A percentile compares a stretch with the other conserved stretches of the same genome.
Conservation (phyloP, 73 alveolate species). For the Paramecium biaurelia region DNA sequence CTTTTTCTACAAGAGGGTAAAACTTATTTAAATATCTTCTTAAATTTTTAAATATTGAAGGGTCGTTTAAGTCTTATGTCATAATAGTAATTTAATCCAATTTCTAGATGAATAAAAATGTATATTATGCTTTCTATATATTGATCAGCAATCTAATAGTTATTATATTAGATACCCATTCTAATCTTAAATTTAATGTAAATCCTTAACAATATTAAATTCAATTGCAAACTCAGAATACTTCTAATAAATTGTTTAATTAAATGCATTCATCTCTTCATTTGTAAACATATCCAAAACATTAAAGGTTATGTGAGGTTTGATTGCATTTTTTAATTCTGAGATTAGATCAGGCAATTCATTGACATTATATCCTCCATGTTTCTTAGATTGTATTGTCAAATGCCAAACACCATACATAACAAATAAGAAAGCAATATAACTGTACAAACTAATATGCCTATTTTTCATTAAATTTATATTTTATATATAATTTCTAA, state of each 20-base stretch:
- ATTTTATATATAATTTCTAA: background rate
- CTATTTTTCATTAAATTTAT: constrained; percentile 28
- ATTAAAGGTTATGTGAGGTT: background rate
- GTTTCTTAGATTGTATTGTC: constrained; percentile 24
- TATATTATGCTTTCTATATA: background rate
- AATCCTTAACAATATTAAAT: background rate
- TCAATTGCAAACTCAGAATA: background rate
- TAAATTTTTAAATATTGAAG: background rate
- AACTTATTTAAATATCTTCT: constrained; percentile 33
- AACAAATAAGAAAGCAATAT: background rate
- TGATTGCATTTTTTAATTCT: background rate
- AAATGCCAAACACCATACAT: constrained; percentile 41
- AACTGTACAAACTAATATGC: background rate
- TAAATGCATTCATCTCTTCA: background rate
- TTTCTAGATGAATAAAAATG: background rate
- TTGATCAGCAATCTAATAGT: background rate
- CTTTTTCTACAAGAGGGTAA: background rate
- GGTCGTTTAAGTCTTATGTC: background rate
- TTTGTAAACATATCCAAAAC: background rate
- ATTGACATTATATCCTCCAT: constrained; percentile 35
- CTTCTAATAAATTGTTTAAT: background rate
- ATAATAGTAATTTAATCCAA: background rate
- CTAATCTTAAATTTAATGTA: background rate
- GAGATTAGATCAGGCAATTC: background rate
- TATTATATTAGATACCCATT: background rate